A percentile compares a stretch with the other conserved stretches of the same genome.
Evolutionary conservation across 2,329 filamentous ascomycete genomes (phyloP).

Genomic region (Hypoxylon sp.): DNA sequence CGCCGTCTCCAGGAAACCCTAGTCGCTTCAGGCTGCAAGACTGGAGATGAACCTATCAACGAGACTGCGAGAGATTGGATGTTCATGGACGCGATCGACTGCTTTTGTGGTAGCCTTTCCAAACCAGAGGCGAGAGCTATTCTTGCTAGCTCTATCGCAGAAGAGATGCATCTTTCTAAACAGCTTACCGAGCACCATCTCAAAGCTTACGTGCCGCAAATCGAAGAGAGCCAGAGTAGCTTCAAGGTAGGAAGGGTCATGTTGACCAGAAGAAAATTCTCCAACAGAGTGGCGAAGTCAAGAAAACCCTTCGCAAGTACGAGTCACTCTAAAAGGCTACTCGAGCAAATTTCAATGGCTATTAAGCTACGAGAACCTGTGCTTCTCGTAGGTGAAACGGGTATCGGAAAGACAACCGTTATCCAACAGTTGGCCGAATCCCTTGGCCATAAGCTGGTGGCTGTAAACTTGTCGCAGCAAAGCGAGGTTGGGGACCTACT

Average conservation of each 20-base stretch:
- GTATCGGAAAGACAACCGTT: conserved; percentile 97
- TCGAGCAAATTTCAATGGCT: conserved; percentile 89
- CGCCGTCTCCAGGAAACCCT: conserved; percentile 78
- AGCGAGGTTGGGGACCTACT: conserved; percentile 96
- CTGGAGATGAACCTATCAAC: conserved; percentile 76
- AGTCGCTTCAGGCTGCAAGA: conserved; percentile 69
- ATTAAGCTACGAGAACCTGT: conserved; percentile 88
- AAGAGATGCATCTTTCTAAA: conserved; percentile 87
- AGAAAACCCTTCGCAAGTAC: conserved; percentile 87
- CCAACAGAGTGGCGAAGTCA: conserved; percentile 62
- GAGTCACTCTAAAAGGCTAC: conserved; percentile 81
- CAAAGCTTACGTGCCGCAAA: conserved; percentile 75
- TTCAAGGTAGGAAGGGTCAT: conserved; percentile 75
- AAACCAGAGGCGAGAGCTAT: conserved; percentile 69
- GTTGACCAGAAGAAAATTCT: conserved; percentile 69
- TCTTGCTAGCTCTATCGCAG: conserved; percentile 78
- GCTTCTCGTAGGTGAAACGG: conserved; percentile 96
- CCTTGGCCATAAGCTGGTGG: conserved; percentile 86
- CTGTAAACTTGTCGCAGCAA: conserved; percentile 97
- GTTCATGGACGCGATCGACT: conserved; percentile 93
- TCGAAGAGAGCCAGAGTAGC: conserved; percentile 69
- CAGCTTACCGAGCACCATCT: conserved; percentile 85
- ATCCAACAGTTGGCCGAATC: conserved; percentile 91
- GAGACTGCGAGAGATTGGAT: conserved; percentile 82
- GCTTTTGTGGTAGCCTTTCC: conserved; percentile 85